A percentile compares a stretch with the other conserved stretches of the same genome.
phyloP scores from a whole-genome alignment of 441 rosid species.

The Arabidopsis hybrid region DNA sequence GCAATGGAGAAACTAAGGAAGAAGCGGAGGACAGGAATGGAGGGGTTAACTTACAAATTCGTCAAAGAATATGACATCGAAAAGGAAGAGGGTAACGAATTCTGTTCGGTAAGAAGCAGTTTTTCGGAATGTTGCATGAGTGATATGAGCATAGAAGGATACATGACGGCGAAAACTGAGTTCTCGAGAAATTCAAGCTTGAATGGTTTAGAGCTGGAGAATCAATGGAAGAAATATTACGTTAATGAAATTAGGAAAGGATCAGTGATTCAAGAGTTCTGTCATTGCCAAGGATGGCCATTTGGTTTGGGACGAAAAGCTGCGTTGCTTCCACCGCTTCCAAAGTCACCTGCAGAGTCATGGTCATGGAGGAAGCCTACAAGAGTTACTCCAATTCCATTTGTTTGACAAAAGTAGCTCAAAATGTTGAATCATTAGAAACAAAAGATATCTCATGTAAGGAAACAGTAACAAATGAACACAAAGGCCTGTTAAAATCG shows the following conservation, averaged over 20 bases:
- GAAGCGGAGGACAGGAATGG: slow-evolving; percentile 52
- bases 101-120: slow-evolving; percentile 66
- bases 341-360: slow-evolving; percentile 89
- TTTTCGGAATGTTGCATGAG: slow-evolving; percentile 67
- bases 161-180: slow-evolving; percentile 60
- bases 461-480: not conserved
- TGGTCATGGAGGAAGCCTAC: slow-evolving; percentile 82
- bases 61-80: slow-evolving; percentile 47
- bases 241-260: slow-evolving; percentile 47
- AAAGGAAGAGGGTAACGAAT: slow-evolving; percentile 53
- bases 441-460: slow-evolving; percentile 1
- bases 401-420: slow-evolving; percentile 27
- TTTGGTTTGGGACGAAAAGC: slow-evolving; percentile 85
- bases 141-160: slow-evolving; percentile 62
- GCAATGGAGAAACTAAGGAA: slow-evolving; percentile 78
- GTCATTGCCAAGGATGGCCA: slow-evolving; percentile 93
- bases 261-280: slow-evolving; percentile 67
- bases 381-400: slow-evolving; percentile 48
- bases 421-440: slow-evolving; percentile 8
- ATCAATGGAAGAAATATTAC: slow-evolving; percentile 45
- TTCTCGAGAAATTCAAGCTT: slow-evolving; percentile 70
- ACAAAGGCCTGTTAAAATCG: not conserved
- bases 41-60: slow-evolving; percentile 55
- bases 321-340: slow-evolving; percentile 80
- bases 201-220: slow-evolving; percentile 48